phyloP scores from a whole-genome alignment of 306 rosid genomes.

The Gynostemma pentaphyllum region DNA sequence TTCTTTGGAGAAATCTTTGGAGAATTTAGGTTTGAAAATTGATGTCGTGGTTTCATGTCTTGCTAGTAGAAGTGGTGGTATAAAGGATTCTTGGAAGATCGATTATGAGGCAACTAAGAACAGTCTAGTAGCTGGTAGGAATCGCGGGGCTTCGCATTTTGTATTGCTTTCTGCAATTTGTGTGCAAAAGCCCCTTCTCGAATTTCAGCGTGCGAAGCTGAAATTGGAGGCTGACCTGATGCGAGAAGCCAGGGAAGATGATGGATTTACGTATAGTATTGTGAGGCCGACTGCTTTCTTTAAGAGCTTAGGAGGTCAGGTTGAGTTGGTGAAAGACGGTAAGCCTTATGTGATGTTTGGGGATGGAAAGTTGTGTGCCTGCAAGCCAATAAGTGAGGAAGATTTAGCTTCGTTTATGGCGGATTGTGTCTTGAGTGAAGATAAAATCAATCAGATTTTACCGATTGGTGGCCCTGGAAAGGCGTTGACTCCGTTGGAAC shows the following conservation, averaged over 20 bases:
- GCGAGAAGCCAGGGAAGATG: slow-evolving; percentile 40
- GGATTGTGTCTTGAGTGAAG: slow-evolving; percentile 61
- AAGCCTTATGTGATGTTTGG: slow-evolving; percentile 99
- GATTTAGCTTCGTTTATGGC: slow-evolving; percentile 89
- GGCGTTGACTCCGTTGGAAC: slow-evolving; percentile 85
- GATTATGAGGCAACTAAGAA: slow-evolving; percentile 93
- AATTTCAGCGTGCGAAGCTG: slow-evolving; percentile 87
- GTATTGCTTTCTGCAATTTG: slow-evolving; percentile 91
- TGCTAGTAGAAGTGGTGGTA: slow-evolving; percentile 86
- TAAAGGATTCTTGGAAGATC: slow-evolving; percentile 91
- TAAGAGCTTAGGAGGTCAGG: slow-evolving; percentile 96
- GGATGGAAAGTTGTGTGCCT: slow-evolving; percentile 87
- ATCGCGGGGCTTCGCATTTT: slow-evolving; percentile 76
- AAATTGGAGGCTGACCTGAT: slow-evolving; percentile 74
- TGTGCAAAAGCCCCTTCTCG: slow-evolving; percentile 95
- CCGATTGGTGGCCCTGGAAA: slow-evolving; percentile 92
- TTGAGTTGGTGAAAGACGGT: slow-evolving; percentile 94
- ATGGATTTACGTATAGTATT: slow-evolving; percentile 62
- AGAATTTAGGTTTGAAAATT: slow-evolving; percentile 31
- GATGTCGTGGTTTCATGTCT: slow-evolving; percentile 94
- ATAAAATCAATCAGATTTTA: slow-evolving; percentile 54
- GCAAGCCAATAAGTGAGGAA: slow-evolving; percentile 79
- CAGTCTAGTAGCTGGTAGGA: slow-evolving; percentile 74
- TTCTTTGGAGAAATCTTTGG: slow-evolving; percentile 41
- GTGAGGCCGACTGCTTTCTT: slow-evolving; percentile 97